Evolutionary conservation across 208 protist genomes (phyloP).

Genomic region (Acanthamoeba divionensis): DNA sequence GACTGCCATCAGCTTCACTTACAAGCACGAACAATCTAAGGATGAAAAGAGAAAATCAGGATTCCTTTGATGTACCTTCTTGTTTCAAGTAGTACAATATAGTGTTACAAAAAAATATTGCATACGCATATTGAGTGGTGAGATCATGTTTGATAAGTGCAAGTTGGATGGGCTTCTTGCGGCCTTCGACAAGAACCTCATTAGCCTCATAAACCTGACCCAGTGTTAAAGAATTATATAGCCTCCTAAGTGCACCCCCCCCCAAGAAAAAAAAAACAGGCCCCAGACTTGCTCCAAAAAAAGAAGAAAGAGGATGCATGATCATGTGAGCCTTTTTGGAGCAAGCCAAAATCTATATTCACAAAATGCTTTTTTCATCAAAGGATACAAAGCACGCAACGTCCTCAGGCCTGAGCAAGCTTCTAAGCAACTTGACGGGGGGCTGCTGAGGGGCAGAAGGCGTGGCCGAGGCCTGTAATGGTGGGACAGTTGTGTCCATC

Average conservation of each 20-base stretch:
- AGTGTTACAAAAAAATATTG: neutral
- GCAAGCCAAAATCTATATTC: neutral
- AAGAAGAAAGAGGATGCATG: neutral
- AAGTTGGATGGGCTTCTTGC: neutral
- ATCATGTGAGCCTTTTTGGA: neutral
- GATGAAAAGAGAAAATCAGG: neutral
- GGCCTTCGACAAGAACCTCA: neutral
- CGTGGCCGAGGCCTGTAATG: no score
- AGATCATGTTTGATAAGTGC: neutral
- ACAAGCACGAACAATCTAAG: neutral
- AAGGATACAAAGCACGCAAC: neutral
- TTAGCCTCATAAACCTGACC: slow-evolving; percentile 19
- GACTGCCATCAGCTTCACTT: neutral
- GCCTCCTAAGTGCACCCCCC: neutral
- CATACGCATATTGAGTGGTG: slow-evolving; percentile 13
- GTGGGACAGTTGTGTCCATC: no score
- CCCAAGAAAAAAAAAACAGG: neutral
- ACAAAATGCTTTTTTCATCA: neutral
- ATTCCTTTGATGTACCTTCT: neutral
- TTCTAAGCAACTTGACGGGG: no score
- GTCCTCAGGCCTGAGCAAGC: neutral
- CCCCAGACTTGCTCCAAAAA: neutral
- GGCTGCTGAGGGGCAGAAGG: no score
- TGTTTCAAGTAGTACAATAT: neutral
- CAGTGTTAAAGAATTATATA: neutral